Percentiles rank a stretch among this genome's conserved stretches.
These are phyloP conservation scores for Starmerella ratchasimensis DNA, from an alignment of 805 yeast genomes.

Conservation along the genomic window DNA sequence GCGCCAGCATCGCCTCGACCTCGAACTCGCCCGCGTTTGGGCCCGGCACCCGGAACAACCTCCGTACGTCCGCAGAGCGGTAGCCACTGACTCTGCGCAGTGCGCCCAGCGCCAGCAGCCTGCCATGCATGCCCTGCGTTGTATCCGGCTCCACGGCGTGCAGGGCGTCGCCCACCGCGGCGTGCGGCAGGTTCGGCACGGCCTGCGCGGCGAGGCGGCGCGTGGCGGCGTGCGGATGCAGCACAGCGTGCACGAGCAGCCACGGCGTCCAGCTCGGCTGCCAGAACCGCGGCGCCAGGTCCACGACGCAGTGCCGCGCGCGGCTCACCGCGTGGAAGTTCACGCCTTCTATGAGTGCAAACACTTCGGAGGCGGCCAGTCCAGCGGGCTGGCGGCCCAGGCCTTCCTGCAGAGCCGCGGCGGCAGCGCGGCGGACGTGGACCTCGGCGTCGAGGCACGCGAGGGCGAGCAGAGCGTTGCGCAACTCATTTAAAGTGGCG, in stretches of 20 bases:
- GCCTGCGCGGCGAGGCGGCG: slow-evolving; percentile 33
- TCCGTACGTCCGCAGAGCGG: too few relatives aligned
- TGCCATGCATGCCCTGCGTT: slow-evolving; percentile 9
- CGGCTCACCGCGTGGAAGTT: slow-evolving; percentile 39
- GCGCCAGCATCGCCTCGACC: too few relatives aligned
- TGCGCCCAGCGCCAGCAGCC: slow-evolving; percentile 8
- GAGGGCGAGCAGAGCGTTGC: slow-evolving; percentile 34
- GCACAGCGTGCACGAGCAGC: slow-evolving; percentile 18
- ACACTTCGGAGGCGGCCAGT: slow-evolving; percentile 19
- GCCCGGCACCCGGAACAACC: too few relatives aligned
- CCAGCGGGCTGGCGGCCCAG: slow-evolving; percentile 55
- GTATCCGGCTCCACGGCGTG: not conserved
- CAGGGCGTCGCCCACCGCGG: not conserved
- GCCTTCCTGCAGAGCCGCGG: slow-evolving; percentile 78
- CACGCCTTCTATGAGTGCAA: slow-evolving; percentile 42
- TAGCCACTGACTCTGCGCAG: not conserved
- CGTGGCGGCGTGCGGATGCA: slow-evolving; percentile 31
- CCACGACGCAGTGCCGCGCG: slow-evolving; percentile 30
- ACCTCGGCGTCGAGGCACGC: slow-evolving; percentile 62
- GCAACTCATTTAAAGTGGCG: slow-evolving; percentile 16
- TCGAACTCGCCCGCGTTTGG: too few relatives aligned
- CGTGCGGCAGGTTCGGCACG: slow-evolving; percentile 21
- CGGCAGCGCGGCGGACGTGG: slow-evolving; percentile 61
- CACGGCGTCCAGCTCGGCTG: not conserved
- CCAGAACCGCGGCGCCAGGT: slow-evolving; percentile 25